Evolutionary conservation across 2,329 filamentous ascomycete genomes (phyloP), one percentile per base, ranked within the genome.

Genomic region (Sarocladiaceae sp.): DNA sequence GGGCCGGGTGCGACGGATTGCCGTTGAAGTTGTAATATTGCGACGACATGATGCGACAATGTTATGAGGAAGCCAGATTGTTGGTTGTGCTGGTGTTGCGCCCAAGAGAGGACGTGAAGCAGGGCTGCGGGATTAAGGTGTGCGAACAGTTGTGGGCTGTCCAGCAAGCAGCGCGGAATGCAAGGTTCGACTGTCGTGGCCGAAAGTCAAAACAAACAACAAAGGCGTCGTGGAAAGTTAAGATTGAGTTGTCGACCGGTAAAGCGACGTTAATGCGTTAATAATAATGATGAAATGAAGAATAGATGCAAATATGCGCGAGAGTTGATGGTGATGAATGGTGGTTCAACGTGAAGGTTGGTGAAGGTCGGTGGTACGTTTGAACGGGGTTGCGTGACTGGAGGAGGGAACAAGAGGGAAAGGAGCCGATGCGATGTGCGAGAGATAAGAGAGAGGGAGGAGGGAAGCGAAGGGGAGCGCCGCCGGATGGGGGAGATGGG

Each of bases 21-120:
- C 77, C 69, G 66, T 77, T 77, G 72, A 76, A 84, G 64, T 80
- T 77, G 66, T 83, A 84, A 71, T 83, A 86, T 65, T 78, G 74
- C 71, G 83, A 80, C 82, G 29, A 52, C 58, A 51, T 51, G 28
- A 42, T 49, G 40, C 25, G 40, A 37, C 20, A 12, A 40, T n/a
- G 15, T 29, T 29, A 33, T 37, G n/a, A 11, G 51, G 31, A 35
- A 52, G 39, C 29, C 39, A 48, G 40, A 6, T 48, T 50, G 33
- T 26, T 39, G 42, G 29, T 33, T 51, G 33, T 46, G 23, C 22
- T 28, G 23, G 18, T 23, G 26, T 13, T 36, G 23, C 48, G 35
- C 50, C 39, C 36, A 8, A n/a, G 31, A 28, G 52, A 33, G 37
- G 53, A 49, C 33, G 46, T 28, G 47, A 36, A 33, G 13, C 37